Evolutionary conservation across 2,329 filamentous ascomycete genomes (phyloP).

Genomic region (Cercospora sp.): DNA sequence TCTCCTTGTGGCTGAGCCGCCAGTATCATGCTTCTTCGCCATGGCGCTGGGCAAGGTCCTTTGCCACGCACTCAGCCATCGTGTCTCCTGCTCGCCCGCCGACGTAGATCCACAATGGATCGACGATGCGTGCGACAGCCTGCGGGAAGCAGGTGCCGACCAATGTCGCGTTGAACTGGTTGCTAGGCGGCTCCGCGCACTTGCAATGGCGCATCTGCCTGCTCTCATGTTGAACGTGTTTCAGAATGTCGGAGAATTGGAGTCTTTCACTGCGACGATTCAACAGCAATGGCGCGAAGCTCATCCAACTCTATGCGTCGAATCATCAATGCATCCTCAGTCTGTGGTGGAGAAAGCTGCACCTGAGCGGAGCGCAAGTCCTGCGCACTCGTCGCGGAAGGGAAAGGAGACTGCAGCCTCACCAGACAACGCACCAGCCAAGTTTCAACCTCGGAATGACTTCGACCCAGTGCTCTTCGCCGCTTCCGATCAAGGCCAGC

Average conservation of each 20-base stretch:
- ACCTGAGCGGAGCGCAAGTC: neutral
- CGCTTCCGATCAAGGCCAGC: neutral
- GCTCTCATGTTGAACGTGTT: neutral
- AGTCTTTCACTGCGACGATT: neutral
- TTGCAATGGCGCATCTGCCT: neutral
- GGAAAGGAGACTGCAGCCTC: neutral
- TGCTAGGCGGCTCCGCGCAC: neutral
- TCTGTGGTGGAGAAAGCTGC: neutral
- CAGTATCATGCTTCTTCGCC: neutral
- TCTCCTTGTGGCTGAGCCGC: neutral
- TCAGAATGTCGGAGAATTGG: neutral
- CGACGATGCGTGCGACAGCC: neutral
- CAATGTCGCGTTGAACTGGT: neutral
- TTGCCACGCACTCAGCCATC: neutral
- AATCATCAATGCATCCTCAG: neutral
- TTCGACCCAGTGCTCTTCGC: neutral
- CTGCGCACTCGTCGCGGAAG: neutral
- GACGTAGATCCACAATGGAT: neutral
- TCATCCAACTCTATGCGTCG: neutral
- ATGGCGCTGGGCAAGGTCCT: neutral
- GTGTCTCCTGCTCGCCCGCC: neutral
- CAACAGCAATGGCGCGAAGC: neutral
- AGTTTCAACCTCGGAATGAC: neutral
- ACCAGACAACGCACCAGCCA: neutral
- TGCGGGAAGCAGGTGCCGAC: neutral